A percentile compares a stretch with the other conserved stretches of the same genome.
phyloP scores from a whole-genome alignment of 257 asterid species.

The Misopates orontium region DNA sequence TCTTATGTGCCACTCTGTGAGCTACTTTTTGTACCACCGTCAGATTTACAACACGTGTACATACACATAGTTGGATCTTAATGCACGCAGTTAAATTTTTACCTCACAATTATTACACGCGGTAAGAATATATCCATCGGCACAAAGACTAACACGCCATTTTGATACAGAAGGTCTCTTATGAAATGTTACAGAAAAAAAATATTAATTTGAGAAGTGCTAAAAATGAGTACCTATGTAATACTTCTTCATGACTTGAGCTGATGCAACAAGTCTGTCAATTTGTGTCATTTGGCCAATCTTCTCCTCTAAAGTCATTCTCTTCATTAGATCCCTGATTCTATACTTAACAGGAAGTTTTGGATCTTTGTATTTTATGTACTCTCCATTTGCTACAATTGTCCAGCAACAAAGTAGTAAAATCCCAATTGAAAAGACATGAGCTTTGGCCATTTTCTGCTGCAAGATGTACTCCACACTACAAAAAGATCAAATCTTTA shows the following conservation, averaged over 20 bases:
- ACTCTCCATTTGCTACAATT: slow-evolving; percentile 31
- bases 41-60: no score
- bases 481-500: neutral
- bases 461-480: slow-evolving; percentile 5
- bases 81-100: no score
- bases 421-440: slow-evolving; percentile 17
- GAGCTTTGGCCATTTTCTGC: slow-evolving; percentile 23
- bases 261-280: slow-evolving; percentile 44
- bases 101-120: no score
- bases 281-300: slow-evolving; percentile 66
- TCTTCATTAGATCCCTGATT: slow-evolving; percentile 44
- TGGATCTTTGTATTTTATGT: slow-evolving; percentile 46
- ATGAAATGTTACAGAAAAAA: neutral
- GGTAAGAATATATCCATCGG: no score
- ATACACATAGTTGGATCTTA: no score
- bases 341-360: slow-evolving; percentile 34
- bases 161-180: no score
- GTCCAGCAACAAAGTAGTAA: slow-evolving; percentile 25
- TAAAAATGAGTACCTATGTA: slow-evolving; percentile 40
- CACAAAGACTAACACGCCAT: no score
- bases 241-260: slow-evolving; percentile 43
- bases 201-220: neutral
- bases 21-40: no score
- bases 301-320: slow-evolving; percentile 55
- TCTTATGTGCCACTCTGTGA: no score